Conservation (phyloP, 2,329 filamentous ascomycete species). For the Aspergillus candidus region DNA sequence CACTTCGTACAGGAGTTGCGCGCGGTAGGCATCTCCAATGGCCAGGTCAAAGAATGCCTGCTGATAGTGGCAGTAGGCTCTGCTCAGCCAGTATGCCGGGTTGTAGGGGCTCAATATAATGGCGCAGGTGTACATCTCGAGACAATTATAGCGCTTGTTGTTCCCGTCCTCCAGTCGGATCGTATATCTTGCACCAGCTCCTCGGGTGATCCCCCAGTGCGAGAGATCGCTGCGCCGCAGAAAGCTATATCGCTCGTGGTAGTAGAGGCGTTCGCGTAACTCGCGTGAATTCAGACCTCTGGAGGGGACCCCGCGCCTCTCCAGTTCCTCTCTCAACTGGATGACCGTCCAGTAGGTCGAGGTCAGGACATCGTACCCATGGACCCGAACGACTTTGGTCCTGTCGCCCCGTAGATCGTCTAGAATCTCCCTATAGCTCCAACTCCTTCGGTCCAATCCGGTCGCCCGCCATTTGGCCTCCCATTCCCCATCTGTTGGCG, state of each 20-base stretch:
- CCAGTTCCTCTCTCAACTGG: constrained; percentile 13
- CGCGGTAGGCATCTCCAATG: constrained; percentile 34
- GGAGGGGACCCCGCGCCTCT: constrained; percentile 8
- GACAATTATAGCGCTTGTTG: constrained; percentile 13
- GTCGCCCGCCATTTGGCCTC: constrained; percentile 5
- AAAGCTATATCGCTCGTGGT: constrained; percentile 17
- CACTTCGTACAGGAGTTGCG: constrained; percentile 28
- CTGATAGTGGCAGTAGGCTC: constrained; percentile 31
- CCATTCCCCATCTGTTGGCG: constrained; percentile 12
- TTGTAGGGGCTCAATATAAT: constrained; percentile 33
- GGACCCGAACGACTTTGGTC: constrained; percentile 3
- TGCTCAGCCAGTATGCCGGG: constrained; percentile 32
- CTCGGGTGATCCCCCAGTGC: constrained; percentile 20
- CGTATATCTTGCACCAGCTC: constrained; percentile 8
- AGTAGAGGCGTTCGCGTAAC: constrained; percentile 18
- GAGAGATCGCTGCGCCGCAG: constrained; percentile 21
- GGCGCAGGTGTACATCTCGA: constrained; percentile 35
- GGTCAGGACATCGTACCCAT: constrained; percentile 11
- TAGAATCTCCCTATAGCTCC: constrained; percentile 16
- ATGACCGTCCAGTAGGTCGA: constrained; percentile 13
- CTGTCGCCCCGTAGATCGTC: neutral
- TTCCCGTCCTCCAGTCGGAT: constrained; percentile 9
- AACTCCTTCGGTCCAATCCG: constrained; percentile 7
- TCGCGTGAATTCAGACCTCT: constrained; percentile 6
- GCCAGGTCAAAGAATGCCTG: constrained; percentile 31